These are phyloP conservation scores for Taxillus chinensis DNA, from an alignment of 164 flowering plant species.

Conservation along the genomic window DNA sequence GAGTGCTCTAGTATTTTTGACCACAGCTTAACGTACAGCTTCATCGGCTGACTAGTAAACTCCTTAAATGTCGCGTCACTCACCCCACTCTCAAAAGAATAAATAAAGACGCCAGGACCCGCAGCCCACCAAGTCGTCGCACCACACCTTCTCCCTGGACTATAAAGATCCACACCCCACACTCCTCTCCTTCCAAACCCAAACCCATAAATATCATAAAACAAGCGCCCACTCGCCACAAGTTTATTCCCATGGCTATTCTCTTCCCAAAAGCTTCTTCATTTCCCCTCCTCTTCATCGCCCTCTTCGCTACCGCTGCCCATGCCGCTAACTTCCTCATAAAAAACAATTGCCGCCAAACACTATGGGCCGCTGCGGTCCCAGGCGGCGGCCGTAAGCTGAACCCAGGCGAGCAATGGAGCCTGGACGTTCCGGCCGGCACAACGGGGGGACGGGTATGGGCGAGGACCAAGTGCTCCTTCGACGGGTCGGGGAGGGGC, in stretches of 20 bases:
- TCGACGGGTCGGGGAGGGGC: constrained; percentile 23
- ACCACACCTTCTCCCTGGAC: too few species aligned
- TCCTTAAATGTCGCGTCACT: too few species aligned
- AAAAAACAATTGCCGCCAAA: constrained; percentile 17
- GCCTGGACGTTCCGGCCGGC: constrained; percentile 15
- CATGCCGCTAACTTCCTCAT: constrained; percentile 20
- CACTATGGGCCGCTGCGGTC: constrained; percentile 11
- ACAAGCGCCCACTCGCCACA: too few species aligned
- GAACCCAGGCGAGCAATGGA: constrained; percentile 10
- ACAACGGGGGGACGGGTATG: constrained; percentile 22
- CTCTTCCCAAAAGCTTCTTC: constrained; percentile 6
- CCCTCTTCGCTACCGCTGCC: neutral
- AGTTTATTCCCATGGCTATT: neutral
- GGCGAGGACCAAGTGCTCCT: constrained; percentile 27
- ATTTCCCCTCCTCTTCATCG: constrained; percentile 1
- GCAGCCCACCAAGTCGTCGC: too few species aligned
- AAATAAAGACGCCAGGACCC: too few species aligned
- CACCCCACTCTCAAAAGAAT: too few species aligned
- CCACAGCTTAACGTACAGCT: too few species aligned
- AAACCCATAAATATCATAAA: too few species aligned
- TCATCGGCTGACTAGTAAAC: too few species aligned
- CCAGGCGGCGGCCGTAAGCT: constrained; percentile 23
- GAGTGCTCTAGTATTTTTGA: too few species aligned
- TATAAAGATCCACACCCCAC: too few species aligned
- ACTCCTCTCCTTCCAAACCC: too few species aligned